Percentiles rank a stretch among this genome's conserved stretches.
These are phyloP conservation scores for Colletotrichum horii DNA, from an alignment of 2,329 filamentous ascomycete species.

Conservation along the genomic window DNA sequence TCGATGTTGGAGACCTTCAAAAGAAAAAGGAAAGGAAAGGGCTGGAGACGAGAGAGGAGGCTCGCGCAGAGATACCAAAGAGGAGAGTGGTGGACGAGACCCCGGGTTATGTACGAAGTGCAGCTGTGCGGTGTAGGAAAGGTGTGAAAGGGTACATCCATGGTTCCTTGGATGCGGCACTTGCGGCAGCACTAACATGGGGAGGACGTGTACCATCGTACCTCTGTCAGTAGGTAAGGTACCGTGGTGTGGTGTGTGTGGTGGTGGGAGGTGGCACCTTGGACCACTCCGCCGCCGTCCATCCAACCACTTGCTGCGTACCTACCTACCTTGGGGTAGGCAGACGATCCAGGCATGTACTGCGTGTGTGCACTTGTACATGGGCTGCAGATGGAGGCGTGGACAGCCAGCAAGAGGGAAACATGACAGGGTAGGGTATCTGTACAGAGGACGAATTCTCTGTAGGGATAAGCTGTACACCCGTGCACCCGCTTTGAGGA, in stretches of 20 bases:
- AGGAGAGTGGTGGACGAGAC: background rate
- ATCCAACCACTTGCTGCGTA: background rate
- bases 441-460: background rate
- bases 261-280: slow-evolving; percentile 8
- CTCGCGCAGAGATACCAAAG: background rate
- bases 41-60: slow-evolving; percentile 2
- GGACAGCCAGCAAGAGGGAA: background rate
- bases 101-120: slow-evolving; percentile 13
- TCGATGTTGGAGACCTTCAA: background rate
- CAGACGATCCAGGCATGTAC: background rate
- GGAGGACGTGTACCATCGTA: background rate
- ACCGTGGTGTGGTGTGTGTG: background rate
- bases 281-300: slow-evolving; percentile 2
- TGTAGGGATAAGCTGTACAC: slow-evolving; percentile 17
- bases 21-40: background rate
- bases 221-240: too few species aligned
- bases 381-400: background rate
- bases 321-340: too few species aligned
- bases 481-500: slow-evolving; percentile 19
- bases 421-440: background rate
- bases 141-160: background rate
- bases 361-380: background rate
- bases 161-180: slow-evolving; percentile 12
- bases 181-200: slow-evolving; percentile 20
- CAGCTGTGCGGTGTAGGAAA: background rate